A percentile compares a stretch with the other conserved stretches of the same genome.
phyloP scores from a whole-genome alignment of 257 asterid genomes.

The Paulownia fortunei region DNA sequence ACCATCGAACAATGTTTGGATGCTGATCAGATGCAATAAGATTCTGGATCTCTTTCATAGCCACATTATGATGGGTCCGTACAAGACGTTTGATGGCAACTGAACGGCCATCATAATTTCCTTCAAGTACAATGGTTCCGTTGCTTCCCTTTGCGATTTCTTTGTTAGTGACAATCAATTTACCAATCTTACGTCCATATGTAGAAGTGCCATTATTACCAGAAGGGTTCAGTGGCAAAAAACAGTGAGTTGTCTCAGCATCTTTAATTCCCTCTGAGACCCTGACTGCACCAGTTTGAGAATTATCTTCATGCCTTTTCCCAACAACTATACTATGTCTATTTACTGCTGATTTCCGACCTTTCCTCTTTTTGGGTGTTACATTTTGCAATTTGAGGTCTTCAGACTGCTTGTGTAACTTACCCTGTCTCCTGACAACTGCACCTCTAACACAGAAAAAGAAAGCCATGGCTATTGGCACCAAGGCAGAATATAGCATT shows the following conservation, averaged over 20 bases:
- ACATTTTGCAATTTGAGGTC: slow-evolving; percentile 46
- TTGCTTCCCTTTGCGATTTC: slow-evolving; percentile 94
- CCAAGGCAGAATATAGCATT: slow-evolving; percentile 38
- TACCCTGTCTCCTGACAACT: slow-evolving; percentile 27
- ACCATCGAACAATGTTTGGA: slow-evolving; percentile 86
- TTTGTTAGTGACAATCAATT: slow-evolving; percentile 56
- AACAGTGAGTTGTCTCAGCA: slow-evolving; percentile 21
- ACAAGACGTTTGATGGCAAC: slow-evolving; percentile 95
- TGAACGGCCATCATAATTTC: slow-evolving; percentile 80
- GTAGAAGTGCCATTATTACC: slow-evolving; percentile 26
- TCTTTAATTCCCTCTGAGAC: slow-evolving; percentile 34
- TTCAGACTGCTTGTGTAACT: slow-evolving; percentile 38
- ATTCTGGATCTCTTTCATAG: slow-evolving; percentile 84
- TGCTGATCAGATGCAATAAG: slow-evolving; percentile 94
- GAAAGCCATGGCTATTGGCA: slow-evolving; percentile 44
- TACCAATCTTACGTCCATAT: slow-evolving; percentile 75
- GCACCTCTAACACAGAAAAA: slow-evolving; percentile 32
- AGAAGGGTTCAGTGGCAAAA: slow-evolving; percentile 35
- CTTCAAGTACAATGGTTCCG: slow-evolving; percentile 88
- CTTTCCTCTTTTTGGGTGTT: slow-evolving; percentile 63
- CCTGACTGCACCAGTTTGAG: slow-evolving; percentile 18
- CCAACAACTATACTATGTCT: slow-evolving; percentile 38
- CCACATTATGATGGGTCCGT: slow-evolving; percentile 81
- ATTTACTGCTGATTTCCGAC: slow-evolving; percentile 54
- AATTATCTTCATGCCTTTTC: slow-evolving; percentile 33